phyloP scores from a whole-genome alignment of 257 asterid species.

The Plantago major region DNA sequence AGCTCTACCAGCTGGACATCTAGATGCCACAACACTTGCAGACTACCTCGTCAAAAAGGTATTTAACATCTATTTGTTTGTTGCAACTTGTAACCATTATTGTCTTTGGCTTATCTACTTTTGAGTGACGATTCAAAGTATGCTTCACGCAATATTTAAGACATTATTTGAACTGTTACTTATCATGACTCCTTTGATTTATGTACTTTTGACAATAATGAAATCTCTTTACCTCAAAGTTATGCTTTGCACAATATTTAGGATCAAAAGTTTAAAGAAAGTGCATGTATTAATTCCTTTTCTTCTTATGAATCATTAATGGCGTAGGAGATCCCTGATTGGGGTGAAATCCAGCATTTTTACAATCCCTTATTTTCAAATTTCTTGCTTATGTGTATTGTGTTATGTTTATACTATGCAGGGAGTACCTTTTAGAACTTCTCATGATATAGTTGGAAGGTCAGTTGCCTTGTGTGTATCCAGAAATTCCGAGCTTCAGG shows the following conservation, averaged over 20 bases:
- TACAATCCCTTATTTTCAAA: neutral
- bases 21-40: constrained; percentile 95
- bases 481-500: constrained; percentile 54
- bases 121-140: too few species aligned
- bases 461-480: constrained; percentile 80
- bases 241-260: too few species aligned
- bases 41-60: constrained; percentile 99
- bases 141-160: too few species aligned
- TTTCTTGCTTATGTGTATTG: constrained; percentile 17
- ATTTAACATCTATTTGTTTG: neutral
- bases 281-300: too few species aligned
- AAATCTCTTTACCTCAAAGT: too few species aligned
- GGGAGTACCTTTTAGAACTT: constrained; percentile 93
- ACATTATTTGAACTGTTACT: neutral
- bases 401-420: constrained; percentile 24
- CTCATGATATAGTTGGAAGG: constrained; percentile 89
- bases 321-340: too few species aligned
- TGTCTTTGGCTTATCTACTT: too few species aligned
- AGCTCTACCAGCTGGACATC: constrained; percentile 96
- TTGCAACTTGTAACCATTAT: too few species aligned
- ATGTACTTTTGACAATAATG: too few species aligned
- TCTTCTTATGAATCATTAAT: too few species aligned
- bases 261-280: too few species aligned
- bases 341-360: too few species aligned
- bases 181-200: neutral